phyloP scores from a whole-genome alignment of 805 yeast species.

The Saturnispora sekii region DNA sequence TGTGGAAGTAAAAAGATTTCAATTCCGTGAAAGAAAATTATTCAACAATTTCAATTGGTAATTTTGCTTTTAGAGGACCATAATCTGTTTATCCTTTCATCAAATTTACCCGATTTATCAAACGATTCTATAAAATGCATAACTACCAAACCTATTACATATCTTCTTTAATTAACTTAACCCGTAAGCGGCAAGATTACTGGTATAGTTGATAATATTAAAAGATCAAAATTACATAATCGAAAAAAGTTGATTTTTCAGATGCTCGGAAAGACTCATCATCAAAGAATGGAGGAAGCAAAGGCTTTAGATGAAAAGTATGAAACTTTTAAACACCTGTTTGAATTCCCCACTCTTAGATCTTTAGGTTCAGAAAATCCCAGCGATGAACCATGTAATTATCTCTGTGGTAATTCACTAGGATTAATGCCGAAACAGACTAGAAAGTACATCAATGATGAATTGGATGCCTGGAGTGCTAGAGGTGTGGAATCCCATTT shows the following conservation, averaged over 20 bases:
- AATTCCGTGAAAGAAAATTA: too few species aligned
- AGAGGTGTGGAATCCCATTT: conserved; percentile 83
- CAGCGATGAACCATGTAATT: conserved; percentile 30
- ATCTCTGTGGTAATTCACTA: conserved; percentile 88
- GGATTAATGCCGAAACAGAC: conserved; percentile 78
- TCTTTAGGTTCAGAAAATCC: conserved; percentile 41
- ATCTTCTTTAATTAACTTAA: too few species aligned
- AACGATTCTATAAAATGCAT: too few species aligned
- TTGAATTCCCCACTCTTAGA: conserved; percentile 56
- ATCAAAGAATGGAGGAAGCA: conserved; percentile 21
- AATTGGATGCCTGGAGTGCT: conserved; percentile 72
- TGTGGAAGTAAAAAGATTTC: too few species aligned
- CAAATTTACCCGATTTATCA: too few species aligned
- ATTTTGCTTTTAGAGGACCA: too few species aligned
- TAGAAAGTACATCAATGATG: conserved; percentile 45
- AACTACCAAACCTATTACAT: too few species aligned
- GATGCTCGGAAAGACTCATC: conserved; percentile 45
- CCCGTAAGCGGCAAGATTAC: too few species aligned
- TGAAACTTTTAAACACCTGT: conserved; percentile 35
- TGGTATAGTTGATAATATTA: too few species aligned
- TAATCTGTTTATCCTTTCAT: too few species aligned
- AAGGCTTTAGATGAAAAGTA: conserved; percentile 31
- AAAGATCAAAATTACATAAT: too few species aligned
- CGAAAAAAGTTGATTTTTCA: conserved; percentile 47
- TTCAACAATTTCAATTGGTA: too few species aligned